These are phyloP conservation scores for Casuarina glauca DNA, from an alignment of 306 rosid species.

Conservation along the genomic window DNA sequence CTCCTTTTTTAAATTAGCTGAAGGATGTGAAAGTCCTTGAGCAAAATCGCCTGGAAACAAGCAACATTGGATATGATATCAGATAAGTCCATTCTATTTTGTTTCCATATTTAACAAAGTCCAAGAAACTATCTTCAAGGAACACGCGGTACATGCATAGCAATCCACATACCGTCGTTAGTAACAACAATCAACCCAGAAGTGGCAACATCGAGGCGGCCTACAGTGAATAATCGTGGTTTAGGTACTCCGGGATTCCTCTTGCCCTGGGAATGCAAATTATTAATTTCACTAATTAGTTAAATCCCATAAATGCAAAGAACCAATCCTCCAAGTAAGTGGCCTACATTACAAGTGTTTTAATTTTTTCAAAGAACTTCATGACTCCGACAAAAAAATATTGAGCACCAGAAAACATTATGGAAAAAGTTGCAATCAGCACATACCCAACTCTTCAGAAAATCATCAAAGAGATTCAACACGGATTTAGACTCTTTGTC, in stretches of 20 bases:
- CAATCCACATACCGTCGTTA: constrained; percentile 68
- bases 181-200: constrained; percentile 92
- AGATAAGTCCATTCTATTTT: constrained; percentile 19
- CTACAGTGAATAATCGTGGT: constrained; percentile 86
- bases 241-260: constrained; percentile 59
- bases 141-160: constrained; percentile 19
- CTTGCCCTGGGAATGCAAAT: constrained; percentile 57
- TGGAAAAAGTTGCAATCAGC: constrained; percentile 12
- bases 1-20: constrained; percentile 84
- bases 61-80: constrained; percentile 27
- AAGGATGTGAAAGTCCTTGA: constrained; percentile 85
- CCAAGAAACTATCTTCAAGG: neutral
- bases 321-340: constrained; percentile 5
- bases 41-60: constrained; percentile 68
- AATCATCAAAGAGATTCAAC: constrained; percentile 68
- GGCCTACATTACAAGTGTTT: neutral
- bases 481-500: constrained; percentile 77
- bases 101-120: constrained; percentile 10
- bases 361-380: neutral
- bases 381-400: neutral
- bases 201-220: constrained; percentile 98
- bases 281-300: neutral
- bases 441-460: constrained; percentile 73
- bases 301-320: constrained; percentile 3
- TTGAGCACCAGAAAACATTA: neutral